Conservation (phyloP, 2,329 filamentous ascomycete species). For the Fusarium denticulatum region DNA sequence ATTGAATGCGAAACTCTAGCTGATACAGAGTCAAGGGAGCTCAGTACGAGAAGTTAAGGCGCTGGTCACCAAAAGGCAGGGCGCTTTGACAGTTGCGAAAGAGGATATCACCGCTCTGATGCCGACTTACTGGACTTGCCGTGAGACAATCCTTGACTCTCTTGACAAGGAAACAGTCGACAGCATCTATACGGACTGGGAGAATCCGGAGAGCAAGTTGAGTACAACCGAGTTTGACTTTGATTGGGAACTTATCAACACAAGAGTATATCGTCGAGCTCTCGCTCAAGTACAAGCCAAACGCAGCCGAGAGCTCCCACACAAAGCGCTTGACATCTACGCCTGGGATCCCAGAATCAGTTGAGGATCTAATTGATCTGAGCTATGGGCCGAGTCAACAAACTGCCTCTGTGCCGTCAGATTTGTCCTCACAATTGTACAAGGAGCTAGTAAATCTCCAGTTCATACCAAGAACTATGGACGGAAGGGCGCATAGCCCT, state of each 20-base stretch:
- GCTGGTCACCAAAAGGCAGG: neutral
- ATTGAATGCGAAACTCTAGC: no score
- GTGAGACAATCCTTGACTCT: accelerated
- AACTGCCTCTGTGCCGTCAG: accelerated
- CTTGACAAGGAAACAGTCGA: neutral
- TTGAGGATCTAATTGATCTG: neutral
- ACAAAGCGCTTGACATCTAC: accelerated
- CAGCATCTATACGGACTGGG: neutral
- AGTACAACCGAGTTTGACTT: neutral
- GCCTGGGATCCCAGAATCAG: accelerated
- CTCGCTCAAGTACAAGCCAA: neutral
- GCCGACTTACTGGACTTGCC: neutral
- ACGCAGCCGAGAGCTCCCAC: accelerated
- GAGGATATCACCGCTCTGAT: neutral
- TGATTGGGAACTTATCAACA: neutral
- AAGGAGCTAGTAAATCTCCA: no score
- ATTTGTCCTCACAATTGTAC: no score
- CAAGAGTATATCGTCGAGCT: neutral
- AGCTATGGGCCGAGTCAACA: neutral
- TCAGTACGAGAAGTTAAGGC: accelerated
- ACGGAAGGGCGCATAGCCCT: accelerated
- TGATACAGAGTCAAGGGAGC: no score
- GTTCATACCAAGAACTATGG: accelerated
- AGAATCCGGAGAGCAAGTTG: no score
- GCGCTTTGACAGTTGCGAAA: accelerated